Conservation (phyloP, 805 yeast species). For the Candida nanaspora region DNA sequence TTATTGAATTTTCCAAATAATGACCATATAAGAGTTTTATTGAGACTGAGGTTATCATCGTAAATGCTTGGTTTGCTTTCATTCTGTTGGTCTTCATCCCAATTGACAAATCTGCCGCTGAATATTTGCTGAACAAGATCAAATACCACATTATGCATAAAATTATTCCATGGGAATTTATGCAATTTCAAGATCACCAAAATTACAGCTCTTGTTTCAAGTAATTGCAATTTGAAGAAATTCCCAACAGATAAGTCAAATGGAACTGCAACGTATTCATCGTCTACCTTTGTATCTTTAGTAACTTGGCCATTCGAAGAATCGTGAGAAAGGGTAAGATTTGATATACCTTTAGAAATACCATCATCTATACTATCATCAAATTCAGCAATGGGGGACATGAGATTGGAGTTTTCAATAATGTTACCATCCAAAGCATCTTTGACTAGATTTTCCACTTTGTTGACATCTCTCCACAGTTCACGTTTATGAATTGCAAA, state of each 20-base stretch:
- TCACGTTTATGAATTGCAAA: slow-evolving; percentile 66
- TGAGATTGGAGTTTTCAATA: slow-evolving; percentile 7
- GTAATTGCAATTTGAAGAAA: slow-evolving; percentile 66
- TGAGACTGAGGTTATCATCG: slow-evolving; percentile 26
- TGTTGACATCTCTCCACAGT: slow-evolving; percentile 49
- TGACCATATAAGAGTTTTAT: slow-evolving; percentile 28
- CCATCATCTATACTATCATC: neutral
- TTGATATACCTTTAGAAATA: neutral
- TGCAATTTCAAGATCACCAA: slow-evolving; percentile 63
- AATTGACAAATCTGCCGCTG: slow-evolving; percentile 50
- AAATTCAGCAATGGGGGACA: neutral
- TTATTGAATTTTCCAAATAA: slow-evolving; percentile 23
- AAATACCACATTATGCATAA: slow-evolving; percentile 93
- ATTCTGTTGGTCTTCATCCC: slow-evolving; percentile 29
- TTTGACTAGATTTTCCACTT: slow-evolving; percentile 28
- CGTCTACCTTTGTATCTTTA: neutral
- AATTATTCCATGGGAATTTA: slow-evolving; percentile 92
- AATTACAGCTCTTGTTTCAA: slow-evolving; percentile 61
- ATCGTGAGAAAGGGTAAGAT: neutral
- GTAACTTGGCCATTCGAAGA: neutral
- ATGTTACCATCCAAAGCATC: slow-evolving; percentile 28
- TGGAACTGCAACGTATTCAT: slow-evolving; percentile 18
- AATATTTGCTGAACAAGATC: slow-evolving; percentile 91
- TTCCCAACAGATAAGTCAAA: slow-evolving; percentile 58
- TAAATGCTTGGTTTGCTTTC: slow-evolving; percentile 18